phyloP scores from a whole-genome alignment of 495 filamentous ascomycete genomes.

The Aspergillus indologenus region DNA sequence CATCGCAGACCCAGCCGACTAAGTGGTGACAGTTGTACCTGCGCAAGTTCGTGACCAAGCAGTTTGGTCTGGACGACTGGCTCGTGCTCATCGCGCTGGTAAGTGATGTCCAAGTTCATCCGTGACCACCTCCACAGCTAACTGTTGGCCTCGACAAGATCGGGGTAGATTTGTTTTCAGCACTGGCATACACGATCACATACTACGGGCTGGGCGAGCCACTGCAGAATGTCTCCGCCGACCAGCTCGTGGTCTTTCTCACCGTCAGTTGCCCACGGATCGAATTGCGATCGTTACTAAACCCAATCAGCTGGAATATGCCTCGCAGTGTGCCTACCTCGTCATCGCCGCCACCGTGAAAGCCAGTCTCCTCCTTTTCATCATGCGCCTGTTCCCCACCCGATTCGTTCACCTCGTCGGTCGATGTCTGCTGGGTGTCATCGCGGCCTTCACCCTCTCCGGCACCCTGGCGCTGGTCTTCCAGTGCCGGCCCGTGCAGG shows the following conservation, averaged over 20 bases:
- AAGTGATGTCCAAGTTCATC: neutral
- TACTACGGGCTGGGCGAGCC: constrained; percentile 14
- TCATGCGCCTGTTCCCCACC: constrained; percentile 12
- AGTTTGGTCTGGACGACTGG: constrained; percentile 13
- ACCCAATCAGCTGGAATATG: constrained; percentile 6
- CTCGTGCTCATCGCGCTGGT: constrained; percentile 13
- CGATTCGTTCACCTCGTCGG: neutral
- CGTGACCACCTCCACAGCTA: constrained; percentile 7
- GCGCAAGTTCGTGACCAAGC: constrained; percentile 3
- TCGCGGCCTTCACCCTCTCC: constrained; percentile 12
- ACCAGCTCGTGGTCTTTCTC: constrained; percentile 5
- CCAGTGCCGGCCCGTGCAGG: constrained; percentile 17
- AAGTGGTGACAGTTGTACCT: constrained; percentile 7
- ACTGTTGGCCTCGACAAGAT: neutral
- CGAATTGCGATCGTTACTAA: neutral
- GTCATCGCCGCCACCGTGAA: constrained; percentile 8
- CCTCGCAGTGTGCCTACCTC: constrained; percentile 12
- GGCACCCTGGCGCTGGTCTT: constrained; percentile 12
- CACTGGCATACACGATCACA: constrained; percentile 10
- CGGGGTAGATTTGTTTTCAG: constrained; percentile 10
- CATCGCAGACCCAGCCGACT: neutral
- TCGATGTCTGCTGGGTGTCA: neutral
- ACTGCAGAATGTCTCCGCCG: neutral
- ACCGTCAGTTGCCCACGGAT: neutral
- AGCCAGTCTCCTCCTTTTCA: constrained; percentile 8